A percentile compares a stretch with the other conserved stretches of the same genome.
Conservation (phyloP, 2,329 filamentous ascomycete genomes). For the Colletotrichum sp. region DNA sequence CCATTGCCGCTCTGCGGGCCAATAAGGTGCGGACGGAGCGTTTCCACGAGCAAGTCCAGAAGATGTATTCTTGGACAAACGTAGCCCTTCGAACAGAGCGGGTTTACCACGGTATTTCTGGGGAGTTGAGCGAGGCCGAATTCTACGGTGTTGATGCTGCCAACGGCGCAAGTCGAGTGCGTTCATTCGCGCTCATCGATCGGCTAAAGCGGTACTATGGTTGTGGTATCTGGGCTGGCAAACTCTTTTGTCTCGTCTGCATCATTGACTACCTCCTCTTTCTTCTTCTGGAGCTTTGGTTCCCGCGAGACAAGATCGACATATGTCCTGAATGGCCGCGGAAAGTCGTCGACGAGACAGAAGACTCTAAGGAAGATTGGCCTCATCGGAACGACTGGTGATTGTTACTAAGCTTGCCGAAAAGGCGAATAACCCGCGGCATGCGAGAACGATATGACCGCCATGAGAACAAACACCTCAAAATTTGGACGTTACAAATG, state of each 20-base stretch:
- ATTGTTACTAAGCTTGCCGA: background rate
- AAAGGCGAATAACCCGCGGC: background rate
- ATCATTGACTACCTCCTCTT: slow-evolving; percentile 94
- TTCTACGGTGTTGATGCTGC: slow-evolving; percentile 84
- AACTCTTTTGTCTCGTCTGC: slow-evolving; percentile 93
- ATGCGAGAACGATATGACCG: background rate
- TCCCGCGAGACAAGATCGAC: slow-evolving; percentile 85
- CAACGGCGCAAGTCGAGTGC: slow-evolving; percentile 73
- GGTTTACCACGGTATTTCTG: slow-evolving; percentile 92
- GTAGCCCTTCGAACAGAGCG: slow-evolving; percentile 92
- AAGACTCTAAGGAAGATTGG: slow-evolving; percentile 16
- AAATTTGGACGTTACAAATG: background rate
- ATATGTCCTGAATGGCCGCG: slow-evolving; percentile 91
- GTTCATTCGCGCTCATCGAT: slow-evolving; percentile 92
- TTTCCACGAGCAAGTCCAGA: slow-evolving; percentile 96
- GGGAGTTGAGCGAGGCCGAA: slow-evolving; percentile 82
- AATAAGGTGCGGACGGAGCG: slow-evolving; percentile 89
- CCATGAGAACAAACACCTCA: background rate
- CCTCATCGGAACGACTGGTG: background rate
- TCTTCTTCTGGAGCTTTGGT: slow-evolving; percentile 85
- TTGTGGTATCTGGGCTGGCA: slow-evolving; percentile 97
- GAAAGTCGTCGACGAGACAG: slow-evolving; percentile 54
- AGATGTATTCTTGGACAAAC: slow-evolving; percentile 99
- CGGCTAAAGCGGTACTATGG: slow-evolving; percentile 96
- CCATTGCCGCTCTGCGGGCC: slow-evolving; percentile 83